These are phyloP conservation scores for Gossypioides kirkii DNA, from an alignment of 345 rosid species.

Conservation along the genomic window DNA sequence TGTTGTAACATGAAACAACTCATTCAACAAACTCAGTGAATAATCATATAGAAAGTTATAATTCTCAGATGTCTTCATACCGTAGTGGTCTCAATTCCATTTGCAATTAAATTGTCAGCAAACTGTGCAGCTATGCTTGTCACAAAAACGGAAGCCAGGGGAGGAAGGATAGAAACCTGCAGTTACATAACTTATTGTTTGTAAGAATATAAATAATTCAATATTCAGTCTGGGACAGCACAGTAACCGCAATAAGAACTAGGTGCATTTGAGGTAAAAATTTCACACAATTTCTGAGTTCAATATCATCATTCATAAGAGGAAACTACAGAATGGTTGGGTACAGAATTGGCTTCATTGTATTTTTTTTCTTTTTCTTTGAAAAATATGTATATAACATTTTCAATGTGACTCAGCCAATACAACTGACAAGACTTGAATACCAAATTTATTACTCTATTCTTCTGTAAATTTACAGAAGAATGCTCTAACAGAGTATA, in stretches of 20 bases:
- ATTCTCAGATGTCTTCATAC: constrained; percentile 30
- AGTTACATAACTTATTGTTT: neutral
- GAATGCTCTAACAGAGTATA: constrained; percentile 2
- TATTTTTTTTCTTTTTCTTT: neutral
- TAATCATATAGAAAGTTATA: neutral
- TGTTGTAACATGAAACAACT: constrained; percentile 6
- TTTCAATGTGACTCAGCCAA: neutral
- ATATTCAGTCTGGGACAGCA: neutral
- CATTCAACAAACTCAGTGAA: neutral
- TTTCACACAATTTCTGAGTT: neutral
- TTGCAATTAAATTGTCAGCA: constrained; percentile 78
- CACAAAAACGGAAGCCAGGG: constrained; percentile 78
- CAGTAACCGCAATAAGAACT: neutral
- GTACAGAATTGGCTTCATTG: neutral
- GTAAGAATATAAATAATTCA: neutral
- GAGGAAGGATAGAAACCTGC: constrained; percentile 98
- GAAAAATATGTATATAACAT: neutral
- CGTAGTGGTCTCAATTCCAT: constrained; percentile 76
- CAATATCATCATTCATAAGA: neutral
- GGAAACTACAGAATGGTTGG: neutral
- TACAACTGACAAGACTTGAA: neutral
- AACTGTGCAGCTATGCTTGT: constrained; percentile 73
- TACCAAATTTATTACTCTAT: neutral
- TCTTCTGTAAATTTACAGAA: constrained; percentile 4
- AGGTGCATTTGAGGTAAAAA: neutral